phyloP scores from a whole-genome alignment of 305 asterid species.

The Fraxinus xanthoxyloides region DNA sequence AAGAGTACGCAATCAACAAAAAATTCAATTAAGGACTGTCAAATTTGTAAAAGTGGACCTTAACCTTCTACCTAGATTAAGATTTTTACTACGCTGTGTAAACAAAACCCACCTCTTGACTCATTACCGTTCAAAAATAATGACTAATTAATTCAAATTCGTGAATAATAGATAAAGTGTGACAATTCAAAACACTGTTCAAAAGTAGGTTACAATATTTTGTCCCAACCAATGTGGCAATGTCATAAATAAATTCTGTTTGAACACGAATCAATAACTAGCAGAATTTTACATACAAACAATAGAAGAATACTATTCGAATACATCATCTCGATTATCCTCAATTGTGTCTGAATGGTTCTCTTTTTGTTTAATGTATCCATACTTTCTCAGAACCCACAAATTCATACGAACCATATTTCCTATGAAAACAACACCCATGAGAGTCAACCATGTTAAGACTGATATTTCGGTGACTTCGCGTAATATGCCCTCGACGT shows the following conservation, averaged over 20 bases:
- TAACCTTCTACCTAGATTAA: too few relatives aligned
- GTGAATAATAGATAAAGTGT: background rate
- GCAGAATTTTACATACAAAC: background rate
- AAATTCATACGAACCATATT: constrained; percentile 33
- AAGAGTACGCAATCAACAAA: too few relatives aligned
- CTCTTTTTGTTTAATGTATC: constrained; percentile 28
- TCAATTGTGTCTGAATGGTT: constrained; percentile 1
- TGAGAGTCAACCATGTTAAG: constrained; percentile 35
- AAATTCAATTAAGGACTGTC: too few relatives aligned
- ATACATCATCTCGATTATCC: constrained; percentile 19
- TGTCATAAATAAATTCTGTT: background rate
- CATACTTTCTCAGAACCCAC: constrained; percentile 40
- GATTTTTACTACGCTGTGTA: too few relatives aligned
- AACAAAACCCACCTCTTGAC: too few relatives aligned
- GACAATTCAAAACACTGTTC: background rate
- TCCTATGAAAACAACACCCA: constrained; percentile 36
- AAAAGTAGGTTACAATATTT: background rate
- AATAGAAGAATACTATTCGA: background rate
- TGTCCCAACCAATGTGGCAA: background rate
- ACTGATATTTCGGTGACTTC: constrained; percentile 38
- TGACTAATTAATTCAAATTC: background rate
- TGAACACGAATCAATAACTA: background rate
- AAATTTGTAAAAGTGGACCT: too few relatives aligned
- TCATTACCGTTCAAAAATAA: background rate
- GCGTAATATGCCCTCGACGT: constrained; percentile 18